These are phyloP conservation scores for Trypanosoma rangeli DNA, from an alignment of 208 protist species.

Conservation along the genomic window DNA sequence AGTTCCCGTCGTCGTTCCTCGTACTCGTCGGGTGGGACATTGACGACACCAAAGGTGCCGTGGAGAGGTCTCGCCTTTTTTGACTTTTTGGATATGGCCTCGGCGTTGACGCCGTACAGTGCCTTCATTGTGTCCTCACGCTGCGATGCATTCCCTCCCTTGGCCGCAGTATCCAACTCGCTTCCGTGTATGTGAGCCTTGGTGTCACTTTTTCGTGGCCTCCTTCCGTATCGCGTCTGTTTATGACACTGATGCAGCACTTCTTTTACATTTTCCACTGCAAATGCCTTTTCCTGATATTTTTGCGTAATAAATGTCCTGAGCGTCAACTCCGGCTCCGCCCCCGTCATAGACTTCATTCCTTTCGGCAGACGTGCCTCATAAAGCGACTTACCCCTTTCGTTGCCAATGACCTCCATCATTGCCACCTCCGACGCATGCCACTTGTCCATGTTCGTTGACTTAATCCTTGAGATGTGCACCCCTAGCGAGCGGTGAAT, in stretches of 20 bases:
- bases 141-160: not conserved
- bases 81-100: conserved; percentile 27
- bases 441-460: conserved; percentile 93
- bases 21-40: conserved; percentile 67
- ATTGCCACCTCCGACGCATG: conserved; percentile 49
- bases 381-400: conserved; percentile 53
- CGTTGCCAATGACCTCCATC: conserved; percentile 80
- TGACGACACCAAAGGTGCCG: conserved; percentile 81
- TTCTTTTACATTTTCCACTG: conserved; percentile 42
- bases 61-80: conserved; percentile 44
- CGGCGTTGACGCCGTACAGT: conserved; percentile 49
- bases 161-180: not conserved
- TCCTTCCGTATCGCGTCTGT: conserved; percentile 62
- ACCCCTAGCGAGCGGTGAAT: conserved; percentile 93
- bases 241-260: conserved; percentile 51
- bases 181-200: not conserved
- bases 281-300: conserved; percentile 69
- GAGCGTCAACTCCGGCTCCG: conserved; percentile 42
- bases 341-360: conserved; percentile 20
- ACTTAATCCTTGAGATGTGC: conserved; percentile 94
- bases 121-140: conserved; percentile 36
- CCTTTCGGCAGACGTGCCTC: conserved; percentile 43
- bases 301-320: conserved; percentile 65
- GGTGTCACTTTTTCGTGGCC: conserved; percentile 8
- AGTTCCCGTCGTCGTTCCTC: conserved; percentile 39